Evolutionary conservation across 2,329 filamentous ascomycete genomes (phyloP), one percentile per base, ranked within the genome.

Genomic region (Talaromyces sp.): DNA sequence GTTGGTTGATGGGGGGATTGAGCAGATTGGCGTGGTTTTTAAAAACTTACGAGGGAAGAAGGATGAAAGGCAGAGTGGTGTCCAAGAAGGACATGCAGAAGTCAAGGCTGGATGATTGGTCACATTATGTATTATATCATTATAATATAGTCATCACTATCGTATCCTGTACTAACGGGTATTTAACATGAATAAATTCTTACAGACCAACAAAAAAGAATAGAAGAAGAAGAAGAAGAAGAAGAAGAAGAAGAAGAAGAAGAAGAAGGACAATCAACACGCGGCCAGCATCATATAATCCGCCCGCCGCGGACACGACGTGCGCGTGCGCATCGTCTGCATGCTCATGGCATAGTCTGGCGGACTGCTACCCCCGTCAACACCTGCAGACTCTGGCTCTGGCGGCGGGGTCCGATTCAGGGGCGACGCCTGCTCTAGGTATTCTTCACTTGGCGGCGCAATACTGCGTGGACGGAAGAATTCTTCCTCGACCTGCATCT

Each of bases 1-100:
- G 0, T 72, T 84, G 1, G 67, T 82, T 6, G 81, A 84, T 62
- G 81, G 81, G 0, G 75, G 78, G 13, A 60, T 69, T 3, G 65
- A 70, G 53, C 71, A 73, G 59, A 71, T 70, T 9, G 8, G 17
- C 1, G 62, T 69, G 22, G 64, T 72, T 1, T 67, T 66, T 30
- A 10, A 4, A 5, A 13, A 17, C 1, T 53, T n/a, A 27, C 3
- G 32, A n/a, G 25, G 27, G 3, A 53, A 53, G 28, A 25, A 49
- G n/a, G 22, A 4, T 39, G n/a, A 13, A 28, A 19, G 11, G 10
- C 6, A 53, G 8, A 15, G 17, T 1, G 22, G 13, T 52, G 22
- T 30, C 8, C 28, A 30, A 8, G 17, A 53, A 5, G 28, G 15
- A n/a, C 7, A 17, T 53, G 25, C 8, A 17, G 49, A n/a, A 27